phyloP scores from a whole-genome alignment of 1,284 basidiomycete species.

The Cutaneotrichosporon sp. region DNA sequence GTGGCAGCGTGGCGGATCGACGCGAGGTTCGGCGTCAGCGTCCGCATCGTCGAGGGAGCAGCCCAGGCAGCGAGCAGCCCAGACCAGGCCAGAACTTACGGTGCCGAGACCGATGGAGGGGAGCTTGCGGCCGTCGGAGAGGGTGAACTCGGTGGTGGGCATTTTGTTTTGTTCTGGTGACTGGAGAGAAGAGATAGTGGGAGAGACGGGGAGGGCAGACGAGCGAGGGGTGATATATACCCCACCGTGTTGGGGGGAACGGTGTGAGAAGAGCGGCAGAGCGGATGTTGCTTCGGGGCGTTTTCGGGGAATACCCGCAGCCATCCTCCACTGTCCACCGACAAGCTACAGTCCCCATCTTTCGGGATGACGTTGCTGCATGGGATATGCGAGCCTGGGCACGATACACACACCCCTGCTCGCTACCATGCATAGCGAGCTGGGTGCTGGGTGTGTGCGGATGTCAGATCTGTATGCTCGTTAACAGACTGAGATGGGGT shows the following conservation, averaged over 20 bases:
- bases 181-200: background rate
- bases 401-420: background rate
- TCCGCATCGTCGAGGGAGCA: too few species aligned
- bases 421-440: background rate
- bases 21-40: too few species aligned
- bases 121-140: conserved; percentile 52
- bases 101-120: conserved; percentile 57
- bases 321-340: too few species aligned
- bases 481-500: background rate
- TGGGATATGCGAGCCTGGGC: background rate
- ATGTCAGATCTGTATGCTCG: too few species aligned
- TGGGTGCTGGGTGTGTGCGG: background rate
- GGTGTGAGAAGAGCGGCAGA: conserved; percentile 1
- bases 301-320: conserved; percentile 11
- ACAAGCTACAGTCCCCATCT: too few species aligned
- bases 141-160: conserved; percentile 43
- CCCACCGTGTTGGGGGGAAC: background rate
- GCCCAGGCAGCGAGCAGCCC: too few species aligned
- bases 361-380: too few species aligned
- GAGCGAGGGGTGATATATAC: too few species aligned
- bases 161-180: conserved; percentile 23
- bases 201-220: conserved; percentile 6
- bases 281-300: conserved; percentile 13
- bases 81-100: conserved; percentile 40
- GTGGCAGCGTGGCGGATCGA: too few species aligned